Evolutionary conservation across 768 basidiomycete genomes (phyloP), one percentile per base, ranked within the genome.

Genomic region (Sporobolomyces roseus): DNA sequence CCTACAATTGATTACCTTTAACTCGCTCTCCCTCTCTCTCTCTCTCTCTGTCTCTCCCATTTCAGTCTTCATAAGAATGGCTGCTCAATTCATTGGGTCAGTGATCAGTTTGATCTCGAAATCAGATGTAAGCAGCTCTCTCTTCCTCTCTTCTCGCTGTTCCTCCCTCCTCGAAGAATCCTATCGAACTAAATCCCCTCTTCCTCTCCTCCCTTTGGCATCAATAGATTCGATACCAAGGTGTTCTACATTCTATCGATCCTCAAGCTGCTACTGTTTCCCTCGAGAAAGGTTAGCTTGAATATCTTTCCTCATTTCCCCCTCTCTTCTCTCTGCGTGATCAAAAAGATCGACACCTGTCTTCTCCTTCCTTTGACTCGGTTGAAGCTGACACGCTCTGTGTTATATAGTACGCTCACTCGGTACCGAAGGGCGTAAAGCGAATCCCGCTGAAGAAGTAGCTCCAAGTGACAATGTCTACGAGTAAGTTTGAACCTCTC

Each of bases 351-450:
- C 21, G 45, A 16, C 19, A 45, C 52, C 30, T 51, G 46, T 46
- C 27, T 36, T 36, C 1, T 17, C 9, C 21, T 2, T n/a, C 2
- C 21, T 12, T 30, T 33, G 6, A 12, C 30, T 10, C 52, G 16
- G 7, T 4, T 29, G 23, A 21, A 14, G 29, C 8, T 21, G 5
- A 10, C 23, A 21, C 54, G 19, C 21, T 30, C 19, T 9, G 2
- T n/a, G 32, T 10, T n/a, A 10, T 21, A 30, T 65, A 73, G 75
- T 76, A 32, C 72, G 75, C 8, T 74, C 72, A 4, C 61, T 75
- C 36, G 75, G 75, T 6, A 75, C 75, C 7, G 75, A 76, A 61
- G 75, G 74, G 9, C 45, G 75, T 32, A 74, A 74, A 58, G 52
- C 32, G 17, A 70, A 72, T 58, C 71, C 74, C 13, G 61, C 72